Conservation (phyloP, 2,329 filamentous ascomycete species). For the Macrophomina pseudophaseolina region DNA sequence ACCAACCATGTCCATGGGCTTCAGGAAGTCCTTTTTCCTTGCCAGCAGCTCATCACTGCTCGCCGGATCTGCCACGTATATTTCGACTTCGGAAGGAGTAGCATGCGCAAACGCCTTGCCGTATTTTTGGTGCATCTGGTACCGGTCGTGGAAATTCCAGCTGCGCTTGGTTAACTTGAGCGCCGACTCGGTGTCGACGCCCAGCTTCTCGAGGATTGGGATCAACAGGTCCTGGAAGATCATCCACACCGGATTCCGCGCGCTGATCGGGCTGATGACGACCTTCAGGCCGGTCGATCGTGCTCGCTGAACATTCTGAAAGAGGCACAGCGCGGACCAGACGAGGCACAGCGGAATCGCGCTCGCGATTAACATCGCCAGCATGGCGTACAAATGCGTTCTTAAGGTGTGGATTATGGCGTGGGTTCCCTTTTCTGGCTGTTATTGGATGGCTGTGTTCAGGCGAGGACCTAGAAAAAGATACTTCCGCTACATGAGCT, state of each 20-base stretch:
- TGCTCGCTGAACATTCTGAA: neutral
- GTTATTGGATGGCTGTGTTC: too few relatives aligned
- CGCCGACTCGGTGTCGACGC: neutral
- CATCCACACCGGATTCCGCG: conserved; percentile 10
- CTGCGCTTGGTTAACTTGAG: neutral
- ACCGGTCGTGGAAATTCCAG: conserved; percentile 30
- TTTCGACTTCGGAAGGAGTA: conserved; percentile 27
- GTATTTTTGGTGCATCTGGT: conserved; percentile 27
- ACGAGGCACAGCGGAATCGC: conserved; percentile 6
- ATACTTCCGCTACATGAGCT: too few relatives aligned
- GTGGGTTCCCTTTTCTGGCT: too few relatives aligned
- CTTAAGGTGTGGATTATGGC: too few relatives aligned
- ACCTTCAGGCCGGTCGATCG: neutral
- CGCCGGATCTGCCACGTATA: conserved; percentile 30
- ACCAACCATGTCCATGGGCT: conserved; percentile 19
- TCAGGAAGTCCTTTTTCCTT: conserved; percentile 19
- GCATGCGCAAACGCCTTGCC: conserved; percentile 30
- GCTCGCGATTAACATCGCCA: conserved; percentile 2
- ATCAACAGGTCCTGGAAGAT: neutral
- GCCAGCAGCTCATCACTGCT: conserved; percentile 28
- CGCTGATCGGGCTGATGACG: conserved; percentile 10
- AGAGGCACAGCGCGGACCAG: neutral
- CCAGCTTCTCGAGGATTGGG: neutral
- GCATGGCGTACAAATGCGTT: neutral
- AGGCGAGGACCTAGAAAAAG: too few relatives aligned